Conservation (phyloP, 208 protist species). For the Leishmania braziliensis region DNA sequence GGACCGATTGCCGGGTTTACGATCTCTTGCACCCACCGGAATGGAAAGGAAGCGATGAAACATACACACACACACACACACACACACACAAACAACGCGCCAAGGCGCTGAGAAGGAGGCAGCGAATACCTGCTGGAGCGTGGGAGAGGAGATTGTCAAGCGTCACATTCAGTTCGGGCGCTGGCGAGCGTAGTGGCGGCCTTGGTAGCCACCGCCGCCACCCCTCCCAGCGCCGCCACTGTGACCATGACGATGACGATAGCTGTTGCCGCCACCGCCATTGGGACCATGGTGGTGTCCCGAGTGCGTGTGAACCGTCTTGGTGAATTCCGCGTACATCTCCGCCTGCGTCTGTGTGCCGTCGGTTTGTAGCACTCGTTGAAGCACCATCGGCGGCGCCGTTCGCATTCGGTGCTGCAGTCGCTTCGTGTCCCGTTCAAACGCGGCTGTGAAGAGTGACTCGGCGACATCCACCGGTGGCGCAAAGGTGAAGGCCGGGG, state of each 20-base stretch:
- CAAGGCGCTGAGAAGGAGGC: not conserved
- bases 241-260: slow-evolving; percentile 11
- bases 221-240: slow-evolving; percentile 6
- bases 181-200: slow-evolving; percentile 8
- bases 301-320: slow-evolving; percentile 1
- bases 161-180: slow-evolving; percentile 2
- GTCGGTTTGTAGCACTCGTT: slow-evolving; percentile 78
- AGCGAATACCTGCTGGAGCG: not conserved
- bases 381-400: slow-evolving; percentile 80
- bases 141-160: not conserved
- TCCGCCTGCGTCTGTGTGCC: slow-evolving; percentile 71
- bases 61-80: not conserved
- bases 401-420: slow-evolving; percentile 90
- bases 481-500: slow-evolving; percentile 86
- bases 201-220: slow-evolving; percentile 21
- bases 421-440: slow-evolving; percentile 85
- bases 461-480: slow-evolving; percentile 82
- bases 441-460: slow-evolving; percentile 86
- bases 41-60: not conserved
- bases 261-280: slow-evolving; percentile 8
- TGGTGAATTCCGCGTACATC: slow-evolving; percentile 64
- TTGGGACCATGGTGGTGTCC: not conserved
- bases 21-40: not conserved
- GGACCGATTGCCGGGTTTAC: no score
- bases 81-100: not conserved